Evolutionary conservation across 2,329 filamentous ascomycete genomes (phyloP).

Genomic region (Penicillium expansum): DNA sequence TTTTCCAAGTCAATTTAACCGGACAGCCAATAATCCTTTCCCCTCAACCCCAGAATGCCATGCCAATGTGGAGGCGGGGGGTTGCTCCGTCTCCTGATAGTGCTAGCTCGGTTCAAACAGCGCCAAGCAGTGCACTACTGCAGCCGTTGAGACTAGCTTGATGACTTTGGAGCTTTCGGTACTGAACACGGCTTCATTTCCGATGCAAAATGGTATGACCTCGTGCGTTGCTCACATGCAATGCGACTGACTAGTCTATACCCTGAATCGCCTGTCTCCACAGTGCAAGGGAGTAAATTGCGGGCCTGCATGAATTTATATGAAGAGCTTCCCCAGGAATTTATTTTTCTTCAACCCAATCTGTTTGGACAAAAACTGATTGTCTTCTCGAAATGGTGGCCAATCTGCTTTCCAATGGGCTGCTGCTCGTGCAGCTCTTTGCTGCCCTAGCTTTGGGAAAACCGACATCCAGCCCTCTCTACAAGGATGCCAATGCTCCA

Average conservation of each 20-base stretch:
- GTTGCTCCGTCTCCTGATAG: constrained; percentile 20
- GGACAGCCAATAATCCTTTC: constrained; percentile 1
- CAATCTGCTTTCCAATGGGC: constrained; percentile 22
- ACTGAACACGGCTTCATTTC: constrained; percentile 12
- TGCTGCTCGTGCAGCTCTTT: constrained; percentile 28
- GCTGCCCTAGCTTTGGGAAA: constrained; percentile 19
- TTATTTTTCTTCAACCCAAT: not conserved
- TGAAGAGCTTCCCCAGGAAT: not conserved
- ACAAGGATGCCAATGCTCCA: constrained; percentile 62
- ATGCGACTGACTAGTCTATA: not conserved
- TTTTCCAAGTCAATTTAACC: constrained; percentile 9
- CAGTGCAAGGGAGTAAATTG: not conserved
- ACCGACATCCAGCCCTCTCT: constrained; percentile 35
- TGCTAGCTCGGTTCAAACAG: constrained; percentile 9
- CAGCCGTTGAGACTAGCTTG: not conserved
- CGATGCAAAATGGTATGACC: not conserved
- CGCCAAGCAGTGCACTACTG: constrained; percentile 2
- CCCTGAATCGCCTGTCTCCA: not conserved
- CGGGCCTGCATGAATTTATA: not conserved
- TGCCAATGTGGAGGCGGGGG: constrained; percentile 1
- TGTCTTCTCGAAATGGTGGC: constrained; percentile 12
- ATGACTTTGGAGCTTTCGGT: not conserved
- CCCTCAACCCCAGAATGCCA: not conserved
- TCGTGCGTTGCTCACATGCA: not conserved
- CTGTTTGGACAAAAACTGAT: not conserved